phyloP scores from a whole-genome alignment of 345 rosid genomes.

The Ceriops zippeliana region DNA sequence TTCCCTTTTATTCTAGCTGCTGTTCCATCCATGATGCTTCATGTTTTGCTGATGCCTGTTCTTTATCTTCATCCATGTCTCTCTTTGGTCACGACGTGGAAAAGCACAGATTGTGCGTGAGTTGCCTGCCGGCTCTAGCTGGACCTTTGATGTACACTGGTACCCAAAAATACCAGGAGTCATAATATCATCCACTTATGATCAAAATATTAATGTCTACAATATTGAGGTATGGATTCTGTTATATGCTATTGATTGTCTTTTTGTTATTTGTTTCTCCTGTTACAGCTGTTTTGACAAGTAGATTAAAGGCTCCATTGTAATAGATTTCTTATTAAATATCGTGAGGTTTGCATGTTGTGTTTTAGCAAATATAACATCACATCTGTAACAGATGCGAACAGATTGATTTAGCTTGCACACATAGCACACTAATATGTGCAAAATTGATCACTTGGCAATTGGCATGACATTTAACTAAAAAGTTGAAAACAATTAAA shows the following conservation, averaged over 20 bases:
- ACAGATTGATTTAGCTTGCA: too few species aligned
- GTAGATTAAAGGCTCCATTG: too few species aligned
- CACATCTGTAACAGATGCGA: too few species aligned
- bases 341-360: too few species aligned
- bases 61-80: background rate
- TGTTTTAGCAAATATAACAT: too few species aligned
- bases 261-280: background rate
- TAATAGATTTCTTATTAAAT: too few species aligned
- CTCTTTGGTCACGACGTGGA: too few species aligned
- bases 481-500: too few species aligned
- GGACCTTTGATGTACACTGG: slow-evolving; percentile 99
- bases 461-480: too few species aligned
- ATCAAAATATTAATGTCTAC: slow-evolving; percentile 90
- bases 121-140: slow-evolving; percentile 92
- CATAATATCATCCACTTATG: slow-evolving; percentile 94
- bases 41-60: background rate
- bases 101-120: slow-evolving; percentile 71
- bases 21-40: background rate
- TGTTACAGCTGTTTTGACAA: background rate
- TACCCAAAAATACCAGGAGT: slow-evolving; percentile 94
- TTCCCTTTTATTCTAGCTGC: background rate
- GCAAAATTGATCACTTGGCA: too few species aligned
- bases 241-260: background rate
- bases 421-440: too few species aligned
- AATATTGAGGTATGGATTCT: slow-evolving; percentile 74